A percentile compares a stretch with the other conserved stretches of the same genome.
phyloP scores from a whole-genome alignment of 2,329 filamentous ascomycete species.

The Ophiostoma australiae region DNA sequence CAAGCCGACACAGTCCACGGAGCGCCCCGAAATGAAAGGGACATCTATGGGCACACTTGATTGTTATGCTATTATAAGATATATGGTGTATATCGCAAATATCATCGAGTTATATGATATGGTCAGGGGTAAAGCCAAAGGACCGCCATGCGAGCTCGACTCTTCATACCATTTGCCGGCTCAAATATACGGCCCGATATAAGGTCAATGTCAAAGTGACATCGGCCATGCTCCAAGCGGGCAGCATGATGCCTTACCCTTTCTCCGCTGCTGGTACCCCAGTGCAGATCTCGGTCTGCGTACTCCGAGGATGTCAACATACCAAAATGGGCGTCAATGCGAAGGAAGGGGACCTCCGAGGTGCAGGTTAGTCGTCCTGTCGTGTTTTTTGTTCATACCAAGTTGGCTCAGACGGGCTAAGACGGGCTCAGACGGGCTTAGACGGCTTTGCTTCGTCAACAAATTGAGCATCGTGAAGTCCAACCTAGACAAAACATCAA shows the following conservation, averaged over 20 bases:
- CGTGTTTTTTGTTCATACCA: background rate
- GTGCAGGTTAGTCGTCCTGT: background rate
- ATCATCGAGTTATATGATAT: no score
- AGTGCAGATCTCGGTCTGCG: constrained; percentile 5
- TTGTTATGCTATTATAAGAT: background rate
- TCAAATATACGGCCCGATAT: background rate
- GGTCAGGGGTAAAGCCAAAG: background rate
- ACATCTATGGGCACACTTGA: background rate
- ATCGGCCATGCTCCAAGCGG: background rate
- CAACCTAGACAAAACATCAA: background rate
- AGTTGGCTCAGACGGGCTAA: background rate
- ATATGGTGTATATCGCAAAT: background rate
- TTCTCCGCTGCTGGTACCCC: constrained; percentile 1
- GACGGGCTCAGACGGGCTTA: background rate
- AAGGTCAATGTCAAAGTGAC: background rate
- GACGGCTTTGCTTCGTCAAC: background rate
- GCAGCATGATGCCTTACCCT: background rate
- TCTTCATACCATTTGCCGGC: background rate
- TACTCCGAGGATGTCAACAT: background rate
- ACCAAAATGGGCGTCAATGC: background rate
- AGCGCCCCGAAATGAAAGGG: background rate
- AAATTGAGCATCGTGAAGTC: background rate
- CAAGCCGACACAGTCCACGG: background rate
- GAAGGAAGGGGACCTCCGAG: constrained; percentile 5
- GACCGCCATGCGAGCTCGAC: background rate